Conservation (phyloP, 2,329 filamentous ascomycete species). For the Teratosphaeria gauchensis region DNA sequence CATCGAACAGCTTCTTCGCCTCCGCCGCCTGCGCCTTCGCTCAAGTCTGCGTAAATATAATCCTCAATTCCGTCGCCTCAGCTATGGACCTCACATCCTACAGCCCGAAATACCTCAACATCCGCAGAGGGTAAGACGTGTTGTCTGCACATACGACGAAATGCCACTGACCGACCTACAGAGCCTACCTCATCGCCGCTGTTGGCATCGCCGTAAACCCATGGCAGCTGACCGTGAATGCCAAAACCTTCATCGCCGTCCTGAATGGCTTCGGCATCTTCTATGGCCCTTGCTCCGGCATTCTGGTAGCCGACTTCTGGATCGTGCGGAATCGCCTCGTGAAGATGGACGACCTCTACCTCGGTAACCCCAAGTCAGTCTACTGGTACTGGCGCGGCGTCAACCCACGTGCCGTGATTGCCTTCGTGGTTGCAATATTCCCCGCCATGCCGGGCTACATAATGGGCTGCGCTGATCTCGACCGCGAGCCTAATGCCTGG, state of each 20-base stretch:
- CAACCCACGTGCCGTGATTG: conserved; percentile 1
- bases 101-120: background rate
- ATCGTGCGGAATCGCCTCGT: background rate
- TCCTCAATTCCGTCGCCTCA: background rate
- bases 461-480: background rate
- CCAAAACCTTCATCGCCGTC: background rate
- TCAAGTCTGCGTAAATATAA: background rate
- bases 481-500: background rate
- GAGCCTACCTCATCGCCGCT: background rate
- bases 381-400: conserved; percentile 3
- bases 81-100: background rate
- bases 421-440: background rate
- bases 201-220: background rate
- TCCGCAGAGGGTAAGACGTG: background rate
- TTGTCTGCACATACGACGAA: background rate
- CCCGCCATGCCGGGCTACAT: background rate
- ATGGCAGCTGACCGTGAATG: background rate
- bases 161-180: background rate
- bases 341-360: background rate
- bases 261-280: background rate
- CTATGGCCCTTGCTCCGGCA: background rate
- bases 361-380: background rate
- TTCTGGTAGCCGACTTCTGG: background rate
- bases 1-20: background rate
- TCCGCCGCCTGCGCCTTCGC: background rate